Evolutionary conservation across 202 grass and related monocot genomes (phyloP).

Genomic region (Dendrocalamus latiflorus): DNA sequence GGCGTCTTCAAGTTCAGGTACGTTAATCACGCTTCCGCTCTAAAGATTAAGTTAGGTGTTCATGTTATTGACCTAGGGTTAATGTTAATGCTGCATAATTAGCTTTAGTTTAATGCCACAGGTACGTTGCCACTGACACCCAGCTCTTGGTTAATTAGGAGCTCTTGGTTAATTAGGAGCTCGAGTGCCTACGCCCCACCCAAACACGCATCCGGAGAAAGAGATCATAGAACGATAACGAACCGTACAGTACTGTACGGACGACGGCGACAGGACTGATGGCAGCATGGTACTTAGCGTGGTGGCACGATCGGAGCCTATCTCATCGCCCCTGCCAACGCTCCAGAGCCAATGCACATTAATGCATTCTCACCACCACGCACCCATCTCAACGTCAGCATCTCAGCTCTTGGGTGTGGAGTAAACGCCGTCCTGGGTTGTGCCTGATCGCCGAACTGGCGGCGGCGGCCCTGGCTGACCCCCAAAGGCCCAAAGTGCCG

Average conservation of each 20-base stretch:
- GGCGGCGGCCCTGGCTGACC: neutral
- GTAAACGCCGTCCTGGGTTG: neutral
- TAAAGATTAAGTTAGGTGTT: too few relatives aligned
- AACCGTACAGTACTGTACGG: neutral
- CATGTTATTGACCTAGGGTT: too few relatives aligned
- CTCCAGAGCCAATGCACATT: neutral
- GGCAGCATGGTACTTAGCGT: neutral
- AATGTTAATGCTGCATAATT: too few relatives aligned
- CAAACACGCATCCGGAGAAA: neutral
- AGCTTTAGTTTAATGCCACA: too few relatives aligned
- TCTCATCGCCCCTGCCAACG: neutral
- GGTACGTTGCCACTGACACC: neutral
- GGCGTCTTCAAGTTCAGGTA: too few relatives aligned
- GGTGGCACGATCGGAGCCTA: neutral
- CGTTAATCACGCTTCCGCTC: too few relatives aligned
- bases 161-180: neutral
- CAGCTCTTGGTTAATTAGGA: neutral
- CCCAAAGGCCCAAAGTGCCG: neutral
- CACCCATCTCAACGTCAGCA: neutral
- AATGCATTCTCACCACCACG: neutral
- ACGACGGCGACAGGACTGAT: neutral
- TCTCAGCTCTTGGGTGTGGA: neutral
- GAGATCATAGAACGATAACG: neutral
- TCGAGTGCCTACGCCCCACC: neutral
- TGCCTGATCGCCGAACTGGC: neutral